Conservation (phyloP, 768 basidiomycete species). For the Gloeophyllum trabeum region DNA sequence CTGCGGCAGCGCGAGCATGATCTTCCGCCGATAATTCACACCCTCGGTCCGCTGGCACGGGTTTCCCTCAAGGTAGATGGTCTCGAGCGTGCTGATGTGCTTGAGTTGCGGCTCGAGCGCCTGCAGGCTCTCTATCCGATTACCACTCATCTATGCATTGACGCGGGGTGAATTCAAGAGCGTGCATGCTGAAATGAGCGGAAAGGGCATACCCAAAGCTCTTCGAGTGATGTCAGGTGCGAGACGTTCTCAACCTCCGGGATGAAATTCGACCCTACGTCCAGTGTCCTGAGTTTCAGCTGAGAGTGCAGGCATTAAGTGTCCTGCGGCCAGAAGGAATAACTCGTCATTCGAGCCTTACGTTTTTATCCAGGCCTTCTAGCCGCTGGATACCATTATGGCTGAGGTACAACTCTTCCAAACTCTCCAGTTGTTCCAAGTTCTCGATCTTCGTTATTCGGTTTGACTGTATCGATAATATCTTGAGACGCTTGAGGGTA, state of each 20-base stretch:
- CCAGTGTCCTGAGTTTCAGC: conserved; percentile 72
- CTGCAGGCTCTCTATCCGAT: conserved; percentile 64
- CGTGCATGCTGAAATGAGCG: not conserved
- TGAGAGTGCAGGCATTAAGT: conserved; percentile 21
- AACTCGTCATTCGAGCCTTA: conserved; percentile 26
- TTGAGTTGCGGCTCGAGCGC: conserved; percentile 59
- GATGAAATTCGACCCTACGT: conserved; percentile 82
- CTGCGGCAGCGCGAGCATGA: conserved; percentile 81
- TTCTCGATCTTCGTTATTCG: conserved; percentile 83
- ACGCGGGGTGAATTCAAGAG: not conserved
- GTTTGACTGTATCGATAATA: conserved; percentile 90
- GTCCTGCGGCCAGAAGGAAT: not conserved
- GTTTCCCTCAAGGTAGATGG: conserved; percentile 92
- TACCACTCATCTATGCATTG: conserved; percentile 68
- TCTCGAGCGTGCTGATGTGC: conserved; percentile 54
- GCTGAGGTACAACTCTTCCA: conserved; percentile 88
- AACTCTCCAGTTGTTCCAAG: conserved; percentile 53
- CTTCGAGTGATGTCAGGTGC: conserved; percentile 69
- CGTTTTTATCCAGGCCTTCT: conserved; percentile 81
- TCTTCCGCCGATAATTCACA: conserved; percentile 74
- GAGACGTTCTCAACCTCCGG: conserved; percentile 70
- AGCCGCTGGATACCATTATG: conserved; percentile 84
- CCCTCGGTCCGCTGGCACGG: conserved; percentile 79
- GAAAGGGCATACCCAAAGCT: conserved; percentile 71
- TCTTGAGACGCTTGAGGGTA: conserved; percentile 61